Evolutionary conservation across 345 rosid species (phyloP).

Genomic region (Eucalyptus viminalis): DNA sequence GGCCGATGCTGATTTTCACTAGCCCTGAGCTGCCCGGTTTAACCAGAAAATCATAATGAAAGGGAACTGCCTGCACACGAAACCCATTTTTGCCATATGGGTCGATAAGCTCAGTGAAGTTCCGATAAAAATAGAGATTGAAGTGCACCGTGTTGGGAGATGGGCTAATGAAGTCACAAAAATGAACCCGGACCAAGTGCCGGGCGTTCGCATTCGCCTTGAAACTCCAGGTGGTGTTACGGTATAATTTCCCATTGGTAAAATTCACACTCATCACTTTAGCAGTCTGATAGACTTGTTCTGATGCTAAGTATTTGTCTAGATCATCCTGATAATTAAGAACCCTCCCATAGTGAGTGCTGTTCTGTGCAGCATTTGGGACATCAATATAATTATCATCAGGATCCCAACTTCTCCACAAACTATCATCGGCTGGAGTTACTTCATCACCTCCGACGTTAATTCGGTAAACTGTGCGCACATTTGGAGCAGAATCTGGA

Average conservation of each 20-base stretch:
- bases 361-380: neutral
- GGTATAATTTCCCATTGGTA: neutral
- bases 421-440: slow-evolving; percentile 12
- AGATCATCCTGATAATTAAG: neutral
- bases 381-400: slow-evolving; percentile 9
- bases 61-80: slow-evolving; percentile 4
- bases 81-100: neutral
- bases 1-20: slow-evolving; percentile 19
- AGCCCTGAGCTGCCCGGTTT: slow-evolving; percentile 28
- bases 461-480: slow-evolving; percentile 17
- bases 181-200: slow-evolving; percentile 41
- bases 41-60: slow-evolving; percentile 23
- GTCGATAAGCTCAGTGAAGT: neutral
- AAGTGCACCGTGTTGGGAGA: neutral
- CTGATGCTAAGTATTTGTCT: slow-evolving; percentile 1
- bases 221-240: slow-evolving; percentile 38
- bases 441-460: slow-evolving; percentile 32
- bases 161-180: slow-evolving; percentile 24
- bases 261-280: slow-evolving; percentile 1
- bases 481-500: neutral
- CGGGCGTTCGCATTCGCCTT: slow-evolving; percentile 11
- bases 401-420: slow-evolving; percentile 30
- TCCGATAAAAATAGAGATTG: slow-evolving; percentile 18
- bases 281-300: slow-evolving; percentile 30
- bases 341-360: fast-evolving